These are phyloP conservation scores for Potentilla sterilis DNA, from an alignment of 306 rosid species.

Conservation along the genomic window DNA sequence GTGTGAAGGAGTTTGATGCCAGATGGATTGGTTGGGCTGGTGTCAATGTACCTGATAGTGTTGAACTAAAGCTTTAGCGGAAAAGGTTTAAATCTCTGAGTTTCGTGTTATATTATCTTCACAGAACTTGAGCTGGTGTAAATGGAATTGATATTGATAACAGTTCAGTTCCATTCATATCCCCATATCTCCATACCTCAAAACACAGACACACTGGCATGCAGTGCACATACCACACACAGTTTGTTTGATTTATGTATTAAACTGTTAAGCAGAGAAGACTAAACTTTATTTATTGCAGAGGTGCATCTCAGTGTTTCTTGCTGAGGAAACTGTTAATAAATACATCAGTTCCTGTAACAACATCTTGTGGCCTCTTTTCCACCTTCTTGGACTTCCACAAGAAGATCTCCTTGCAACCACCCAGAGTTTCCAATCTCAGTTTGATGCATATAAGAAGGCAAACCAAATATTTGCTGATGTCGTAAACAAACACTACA, in stretches of 20 bases:
- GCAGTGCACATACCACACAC: neutral
- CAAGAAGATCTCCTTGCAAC: slow-evolving; percentile 96
- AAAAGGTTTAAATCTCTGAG: slow-evolving; percentile 58
- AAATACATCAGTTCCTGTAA: slow-evolving; percentile 89
- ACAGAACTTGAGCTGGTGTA: slow-evolving; percentile 16
- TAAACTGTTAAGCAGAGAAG: neutral
- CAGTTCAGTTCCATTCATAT: slow-evolving; percentile 6
- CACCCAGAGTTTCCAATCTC: slow-evolving; percentile 87
- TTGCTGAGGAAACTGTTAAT: slow-evolving; percentile 82
- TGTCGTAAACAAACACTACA: slow-evolving; percentile 71
- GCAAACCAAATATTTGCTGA: slow-evolving; percentile 95
- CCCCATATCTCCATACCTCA: neutral
- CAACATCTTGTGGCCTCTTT: slow-evolving; percentile 95
- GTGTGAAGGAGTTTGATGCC: slow-evolving; percentile 88
- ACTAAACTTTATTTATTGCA: slow-evolving; percentile 35
- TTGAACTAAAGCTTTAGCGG: slow-evolving; percentile 83
- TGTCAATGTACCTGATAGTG: slow-evolving; percentile 74
- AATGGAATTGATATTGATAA: neutral
- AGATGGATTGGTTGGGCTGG: slow-evolving; percentile 99
- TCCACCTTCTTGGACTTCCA: slow-evolving; percentile 89
- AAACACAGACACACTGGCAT: neutral
- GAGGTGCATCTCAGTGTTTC: slow-evolving; percentile 93
- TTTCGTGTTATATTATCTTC: slow-evolving; percentile 15
- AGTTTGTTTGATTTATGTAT: neutral
- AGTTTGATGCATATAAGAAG: slow-evolving; percentile 87